Base-by-base conservation (phyloP, 108 stramenopile genomes). In the Discostella pseudostelligera region DNA sequence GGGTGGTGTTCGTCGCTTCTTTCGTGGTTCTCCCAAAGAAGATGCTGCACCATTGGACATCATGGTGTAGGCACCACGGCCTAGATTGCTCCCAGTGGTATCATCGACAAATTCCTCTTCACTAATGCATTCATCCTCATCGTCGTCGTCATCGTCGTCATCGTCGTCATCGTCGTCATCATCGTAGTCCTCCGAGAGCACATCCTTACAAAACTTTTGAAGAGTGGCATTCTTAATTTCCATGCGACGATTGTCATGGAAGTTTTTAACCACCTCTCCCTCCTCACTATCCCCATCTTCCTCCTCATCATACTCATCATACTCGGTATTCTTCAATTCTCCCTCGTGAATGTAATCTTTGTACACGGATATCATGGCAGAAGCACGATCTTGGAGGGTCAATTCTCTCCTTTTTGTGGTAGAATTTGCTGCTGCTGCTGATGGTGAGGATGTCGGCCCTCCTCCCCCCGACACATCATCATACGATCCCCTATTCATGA, bases 301-400 rank as follows among this genome's bases (percentile, higher is more conserved):
- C 43, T 17, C n/a, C 54, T 14, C 54, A 56, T 17, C 65, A 42
- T 26, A 21, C 8, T 26, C 50, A 17, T 54, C 51, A 19, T 43
- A 39, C 36, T 40, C 8, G n/a, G 36, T 64, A 49, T 39, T 50
- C 19, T 39, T 39, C 21, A 39, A 8, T 46, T 24, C 5, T 53
- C 12, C 48, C 47, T 67, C 73, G 10, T 62, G 47, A 16, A 74
- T 29, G 60, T 62, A 74, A 39, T 74, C 73, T 13, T 50, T 53
- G 36, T 74, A 74, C 1, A 67, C 73, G 2, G 65, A 62, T 19
- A 74, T 55, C 17, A 74, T 57, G 59, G 73, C 73, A 22, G 59
- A 22, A 7, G 73, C 66, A 2, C 73, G 58, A 47, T 74, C 73
- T 24, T 39, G 4, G 28, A 74, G 59, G 9, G 73, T 53, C 20